Conservation (phyloP, 208 protist genomes). For the Trypanosomatidae sp. region DNA sequence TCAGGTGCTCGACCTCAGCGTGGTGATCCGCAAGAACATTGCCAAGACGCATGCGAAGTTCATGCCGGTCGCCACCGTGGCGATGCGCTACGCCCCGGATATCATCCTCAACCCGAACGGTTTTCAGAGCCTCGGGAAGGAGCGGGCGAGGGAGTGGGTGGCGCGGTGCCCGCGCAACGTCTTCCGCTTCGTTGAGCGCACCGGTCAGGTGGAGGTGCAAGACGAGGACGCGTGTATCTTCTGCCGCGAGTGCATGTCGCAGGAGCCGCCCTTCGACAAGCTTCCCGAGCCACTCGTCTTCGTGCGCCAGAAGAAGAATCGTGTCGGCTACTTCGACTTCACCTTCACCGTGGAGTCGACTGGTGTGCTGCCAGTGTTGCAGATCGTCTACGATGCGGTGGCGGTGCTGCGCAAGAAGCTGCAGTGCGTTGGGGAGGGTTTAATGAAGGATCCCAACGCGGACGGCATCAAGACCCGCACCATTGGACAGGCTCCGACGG, state of each 20-base stretch:
- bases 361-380: slow-evolving; percentile 81
- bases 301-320: slow-evolving; percentile 73
- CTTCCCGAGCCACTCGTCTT: slow-evolving; percentile 86
- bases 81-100: slow-evolving; percentile 93
- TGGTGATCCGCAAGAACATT: slow-evolving; percentile 94
- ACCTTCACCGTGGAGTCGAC: slow-evolving; percentile 93
- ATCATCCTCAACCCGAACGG: slow-evolving; percentile 91
- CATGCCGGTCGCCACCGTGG: slow-evolving; percentile 92
- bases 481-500: slow-evolving; percentile 85
- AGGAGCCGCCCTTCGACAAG: slow-evolving; percentile 73
- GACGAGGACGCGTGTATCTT: slow-evolving; percentile 89
- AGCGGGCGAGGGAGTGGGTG: slow-evolving; percentile 81
- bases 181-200: slow-evolving; percentile 72
- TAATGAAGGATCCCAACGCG: slow-evolving; percentile 67
- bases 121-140: slow-evolving; percentile 67
- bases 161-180: slow-evolving; percentile 90
- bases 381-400: slow-evolving; percentile 86
- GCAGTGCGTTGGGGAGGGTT: slow-evolving; percentile 56
- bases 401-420: slow-evolving; percentile 84
- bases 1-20: slow-evolving; percentile 78
- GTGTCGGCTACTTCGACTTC: slow-evolving; percentile 83
- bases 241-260: slow-evolving; percentile 92
- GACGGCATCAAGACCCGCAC: slow-evolving; percentile 60
- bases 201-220: slow-evolving; percentile 63
- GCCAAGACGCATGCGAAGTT: slow-evolving; percentile 99